phyloP scores from a whole-genome alignment of 192 early-diverging fungal species.

The Coemansia sp. region DNA sequence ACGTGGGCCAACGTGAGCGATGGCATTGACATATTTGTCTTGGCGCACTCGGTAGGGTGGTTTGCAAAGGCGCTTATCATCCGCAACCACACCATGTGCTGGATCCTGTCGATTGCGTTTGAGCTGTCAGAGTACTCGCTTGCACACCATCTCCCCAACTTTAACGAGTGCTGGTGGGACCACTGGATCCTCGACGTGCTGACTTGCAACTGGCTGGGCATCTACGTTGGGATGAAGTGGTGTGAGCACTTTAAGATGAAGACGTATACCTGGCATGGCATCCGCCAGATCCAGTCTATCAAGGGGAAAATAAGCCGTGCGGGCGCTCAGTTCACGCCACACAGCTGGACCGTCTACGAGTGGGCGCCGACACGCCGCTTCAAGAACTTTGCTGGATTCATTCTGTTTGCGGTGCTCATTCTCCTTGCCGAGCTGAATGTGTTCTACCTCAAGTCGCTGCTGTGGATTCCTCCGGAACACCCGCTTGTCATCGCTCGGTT shows the following conservation, averaged over 20 bases:
- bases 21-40: slow-evolving; percentile 91
- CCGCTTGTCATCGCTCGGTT: slow-evolving; percentile 76
- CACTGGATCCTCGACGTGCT: slow-evolving; percentile 96
- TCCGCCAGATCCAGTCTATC: slow-evolving; percentile 80
- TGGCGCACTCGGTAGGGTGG: slow-evolving; percentile 93
- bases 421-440: slow-evolving; percentile 81
- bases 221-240: slow-evolving; percentile 93
- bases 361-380: slow-evolving; percentile 89
- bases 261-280: slow-evolving; percentile 93
- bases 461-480: slow-evolving; percentile 91
- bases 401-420: slow-evolving; percentile 64
- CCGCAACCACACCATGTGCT: slow-evolving; percentile 93
- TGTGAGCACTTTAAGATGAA: slow-evolving; percentile 97
- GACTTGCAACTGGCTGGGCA: slow-evolving; percentile 91
- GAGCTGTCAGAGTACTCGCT: slow-evolving; percentile 96
- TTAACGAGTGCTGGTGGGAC: slow-evolving; percentile 99
- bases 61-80: slow-evolving; percentile 90
- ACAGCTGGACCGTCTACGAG: slow-evolving; percentile 90
- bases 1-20: slow-evolving; percentile 73
- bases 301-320: slow-evolving; percentile 86
- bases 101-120: slow-evolving; percentile 93
- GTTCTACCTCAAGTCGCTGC: slow-evolving; percentile 91
- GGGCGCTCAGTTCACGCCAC: slow-evolving; percentile 91
- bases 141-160: slow-evolving; percentile 93
- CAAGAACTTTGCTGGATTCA: slow-evolving; percentile 81